Percentiles rank a stretch among this genome's conserved stretches.
Evolutionary conservation across 2,329 filamentous ascomycete genomes (phyloP).

Genomic region (Diaporthe capsici): DNA sequence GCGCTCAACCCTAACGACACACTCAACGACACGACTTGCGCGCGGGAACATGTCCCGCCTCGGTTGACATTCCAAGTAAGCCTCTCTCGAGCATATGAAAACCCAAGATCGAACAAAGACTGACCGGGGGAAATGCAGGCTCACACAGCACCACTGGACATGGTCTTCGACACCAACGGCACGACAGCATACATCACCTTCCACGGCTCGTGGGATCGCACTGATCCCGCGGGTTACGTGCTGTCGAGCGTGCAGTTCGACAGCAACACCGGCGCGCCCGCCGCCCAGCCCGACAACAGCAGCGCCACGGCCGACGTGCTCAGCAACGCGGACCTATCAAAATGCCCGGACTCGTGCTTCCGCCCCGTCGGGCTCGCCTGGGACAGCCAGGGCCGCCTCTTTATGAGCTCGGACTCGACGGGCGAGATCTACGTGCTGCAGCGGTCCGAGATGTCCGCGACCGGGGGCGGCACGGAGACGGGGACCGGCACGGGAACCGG

Average conservation of each 20-base stretch:
- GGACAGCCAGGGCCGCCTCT: slow-evolving; percentile 68
- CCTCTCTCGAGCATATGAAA: not conserved
- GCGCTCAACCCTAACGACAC: slow-evolving; percentile 51
- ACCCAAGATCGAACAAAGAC: not conserved
- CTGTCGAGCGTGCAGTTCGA: slow-evolving; percentile 58
- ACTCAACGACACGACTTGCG: slow-evolving; percentile 62
- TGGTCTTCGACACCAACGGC: slow-evolving; percentile 73
- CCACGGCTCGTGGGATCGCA: slow-evolving; percentile 76
- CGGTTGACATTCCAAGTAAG: slow-evolving; percentile 65
- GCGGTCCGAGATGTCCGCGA: slow-evolving; percentile 42
- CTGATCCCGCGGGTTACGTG: slow-evolving; percentile 53
- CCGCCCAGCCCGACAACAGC: slow-evolving; percentile 56
- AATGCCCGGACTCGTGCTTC: slow-evolving; percentile 72
- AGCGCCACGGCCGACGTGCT: slow-evolving; percentile 67
- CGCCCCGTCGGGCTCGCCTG: slow-evolving; percentile 72
- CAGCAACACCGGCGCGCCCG: slow-evolving; percentile 57
- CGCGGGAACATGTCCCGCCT: slow-evolving; percentile 61
- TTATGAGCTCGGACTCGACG: slow-evolving; percentile 73
- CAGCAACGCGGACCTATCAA: slow-evolving; percentile 64
- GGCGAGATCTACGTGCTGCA: slow-evolving; percentile 75
- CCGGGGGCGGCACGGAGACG: slow-evolving; percentile 1
- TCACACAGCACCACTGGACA: slow-evolving; percentile 80
- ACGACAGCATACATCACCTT: slow-evolving; percentile 77
- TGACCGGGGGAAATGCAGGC: slow-evolving; percentile 52
- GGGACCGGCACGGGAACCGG: slow-evolving; percentile 33